Conservation (phyloP, 306 rosid genomes). For the Sechiopsis laciniata region DNA sequence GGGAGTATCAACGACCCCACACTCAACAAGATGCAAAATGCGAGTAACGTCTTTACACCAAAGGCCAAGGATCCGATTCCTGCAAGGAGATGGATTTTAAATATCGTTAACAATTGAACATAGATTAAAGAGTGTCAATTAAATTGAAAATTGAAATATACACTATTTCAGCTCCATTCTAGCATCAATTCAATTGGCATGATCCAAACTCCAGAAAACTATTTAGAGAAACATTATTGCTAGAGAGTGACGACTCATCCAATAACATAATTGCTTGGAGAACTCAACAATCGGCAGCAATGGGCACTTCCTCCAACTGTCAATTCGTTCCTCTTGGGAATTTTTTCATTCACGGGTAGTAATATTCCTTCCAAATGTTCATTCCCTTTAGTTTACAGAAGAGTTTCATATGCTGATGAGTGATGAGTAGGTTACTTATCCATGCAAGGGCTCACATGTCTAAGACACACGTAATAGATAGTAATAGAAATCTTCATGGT, state of each 20-base stretch:
- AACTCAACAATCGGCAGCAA: not conserved
- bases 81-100: conserved; percentile 36
- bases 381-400: not conserved
- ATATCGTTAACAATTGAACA: not conserved
- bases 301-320: not conserved
- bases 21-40: conserved; percentile 79
- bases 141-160: not conserved
- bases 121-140: not conserved
- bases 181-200: conserved; percentile 2
- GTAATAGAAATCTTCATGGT: not conserved
- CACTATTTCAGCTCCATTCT: conserved; percentile 2
- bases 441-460: not conserved
- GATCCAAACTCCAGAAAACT: conserved; percentile 17
- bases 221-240: not conserved
- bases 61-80: conserved; percentile 76
- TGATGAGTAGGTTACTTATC: not conserved
- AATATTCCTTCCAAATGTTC: not conserved
- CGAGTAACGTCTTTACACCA: conserved; percentile 94
- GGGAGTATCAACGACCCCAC: conserved; percentile 59
- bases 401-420: not conserved
- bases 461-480: not conserved
- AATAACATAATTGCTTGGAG: conserved; percentile 13
- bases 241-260: not conserved
- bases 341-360: not conserved
- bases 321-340: not conserved